phyloP scores from a whole-genome alignment of 257 asterid genomes.

The Mentha longifolia region DNA sequence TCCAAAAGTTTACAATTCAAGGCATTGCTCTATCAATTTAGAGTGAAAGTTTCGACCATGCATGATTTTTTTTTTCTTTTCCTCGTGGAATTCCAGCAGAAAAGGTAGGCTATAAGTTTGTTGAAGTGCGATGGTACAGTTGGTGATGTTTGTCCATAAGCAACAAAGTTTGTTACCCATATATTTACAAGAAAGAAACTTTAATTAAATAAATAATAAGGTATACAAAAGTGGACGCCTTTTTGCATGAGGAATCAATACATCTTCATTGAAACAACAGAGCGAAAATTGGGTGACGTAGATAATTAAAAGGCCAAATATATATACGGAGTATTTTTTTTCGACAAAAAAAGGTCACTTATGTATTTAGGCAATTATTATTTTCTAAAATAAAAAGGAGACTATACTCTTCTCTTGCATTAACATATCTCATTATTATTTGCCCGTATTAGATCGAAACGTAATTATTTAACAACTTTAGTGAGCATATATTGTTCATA shows the following conservation, averaged over 20 bases:
- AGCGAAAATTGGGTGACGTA: slow-evolving; percentile 12
- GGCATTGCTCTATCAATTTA: neutral
- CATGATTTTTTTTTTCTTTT: neutral
- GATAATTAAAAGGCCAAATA: too few relatives aligned
- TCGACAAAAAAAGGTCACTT: too few relatives aligned
- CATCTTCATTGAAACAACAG: slow-evolving; percentile 12
- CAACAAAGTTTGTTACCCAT: slow-evolving; percentile 34
- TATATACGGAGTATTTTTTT: too few relatives aligned
- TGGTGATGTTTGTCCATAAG: slow-evolving; percentile 38
- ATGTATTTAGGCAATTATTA: too few relatives aligned
- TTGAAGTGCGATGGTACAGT: slow-evolving; percentile 46
- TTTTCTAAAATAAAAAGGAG: too few relatives aligned
- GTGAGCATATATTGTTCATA: too few relatives aligned
- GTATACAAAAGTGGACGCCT: slow-evolving; percentile 2
- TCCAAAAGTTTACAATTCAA: too few relatives aligned
- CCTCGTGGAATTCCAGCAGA: slow-evolving; percentile 31
- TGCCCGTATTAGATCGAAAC: too few relatives aligned
- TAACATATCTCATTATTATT: too few relatives aligned
- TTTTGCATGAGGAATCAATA: slow-evolving; percentile 24
- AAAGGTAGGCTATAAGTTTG: slow-evolving; percentile 22
- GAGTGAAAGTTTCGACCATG: neutral
- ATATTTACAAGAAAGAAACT: neutral
- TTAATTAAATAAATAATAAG: neutral
- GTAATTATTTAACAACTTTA: too few relatives aligned
- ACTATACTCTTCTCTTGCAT: too few relatives aligned